Percentiles rank a stretch among this genome's conserved stretches.
phyloP scores from a whole-genome alignment of 257 asterid genomes.

The Solanum medicagineum region DNA sequence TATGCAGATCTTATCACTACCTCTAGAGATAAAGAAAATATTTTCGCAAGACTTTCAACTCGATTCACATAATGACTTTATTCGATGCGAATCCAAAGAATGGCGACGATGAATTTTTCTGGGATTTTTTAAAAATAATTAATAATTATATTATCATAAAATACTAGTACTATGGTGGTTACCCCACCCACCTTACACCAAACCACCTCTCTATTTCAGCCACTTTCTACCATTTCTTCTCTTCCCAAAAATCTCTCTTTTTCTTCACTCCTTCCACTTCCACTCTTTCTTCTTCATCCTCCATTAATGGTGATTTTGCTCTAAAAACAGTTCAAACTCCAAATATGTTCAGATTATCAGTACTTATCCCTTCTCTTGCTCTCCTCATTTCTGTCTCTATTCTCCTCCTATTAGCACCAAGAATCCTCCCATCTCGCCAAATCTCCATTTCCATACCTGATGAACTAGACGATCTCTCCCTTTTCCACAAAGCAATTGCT shows the following conservation, averaged over 20 bases:
- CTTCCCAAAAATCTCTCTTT: neutral
- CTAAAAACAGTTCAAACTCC: neutral
- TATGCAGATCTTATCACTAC: too few relatives aligned
- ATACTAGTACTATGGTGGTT: neutral
- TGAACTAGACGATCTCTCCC: constrained; percentile 78
- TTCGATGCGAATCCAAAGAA: rapidly evolving
- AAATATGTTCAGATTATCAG: constrained; percentile 3
- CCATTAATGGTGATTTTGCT: neutral
- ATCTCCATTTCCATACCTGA: constrained; percentile 63
- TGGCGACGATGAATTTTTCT: neutral
- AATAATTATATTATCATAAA: too few relatives aligned
- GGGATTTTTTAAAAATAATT: too few relatives aligned
- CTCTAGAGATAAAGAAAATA: too few relatives aligned
- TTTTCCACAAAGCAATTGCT: constrained; percentile 71
- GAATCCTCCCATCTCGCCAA: constrained; percentile 51
- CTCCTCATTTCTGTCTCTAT: constrained; percentile 53
- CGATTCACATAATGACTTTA: neutral
- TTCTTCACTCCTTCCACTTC: neutral
- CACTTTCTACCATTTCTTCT: neutral
- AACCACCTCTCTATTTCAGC: neutral
- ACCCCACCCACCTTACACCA: neutral
- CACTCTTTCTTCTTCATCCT: neutral
- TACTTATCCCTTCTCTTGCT: constrained; percentile 40
- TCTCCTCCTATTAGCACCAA: constrained; percentile 45
- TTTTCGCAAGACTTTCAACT: too few relatives aligned